Conservation (phyloP, 2,329 filamentous ascomycete genomes). For the Pyrenophora teres region DNA sequence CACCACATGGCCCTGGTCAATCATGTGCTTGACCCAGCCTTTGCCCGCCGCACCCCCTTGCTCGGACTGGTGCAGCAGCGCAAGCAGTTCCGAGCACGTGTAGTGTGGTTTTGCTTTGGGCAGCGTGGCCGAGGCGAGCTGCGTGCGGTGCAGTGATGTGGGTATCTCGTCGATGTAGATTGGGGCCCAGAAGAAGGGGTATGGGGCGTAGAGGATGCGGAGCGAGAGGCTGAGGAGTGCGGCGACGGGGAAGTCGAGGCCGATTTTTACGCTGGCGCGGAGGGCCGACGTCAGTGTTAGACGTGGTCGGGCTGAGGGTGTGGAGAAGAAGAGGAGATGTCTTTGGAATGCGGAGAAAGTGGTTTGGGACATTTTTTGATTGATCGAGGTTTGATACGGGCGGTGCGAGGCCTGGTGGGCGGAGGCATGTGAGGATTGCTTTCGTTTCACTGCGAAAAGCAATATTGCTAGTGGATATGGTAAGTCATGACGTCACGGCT, state of each 20-base stretch:
- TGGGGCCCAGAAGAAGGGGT: conserved; percentile 19
- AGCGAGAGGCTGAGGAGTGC: conserved; percentile 25
- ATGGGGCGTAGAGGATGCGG: conserved; percentile 24
- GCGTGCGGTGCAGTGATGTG: conserved; percentile 20
- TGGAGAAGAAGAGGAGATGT: conserved; percentile 31
- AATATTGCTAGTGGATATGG: background rate
- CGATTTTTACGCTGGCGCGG: conserved; percentile 22
- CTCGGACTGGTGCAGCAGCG: background rate
- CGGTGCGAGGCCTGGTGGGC: too few species aligned
- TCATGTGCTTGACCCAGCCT: conserved; percentile 20
- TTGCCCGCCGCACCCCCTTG: conserved; percentile 4
- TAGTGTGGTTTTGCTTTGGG: conserved; percentile 16
- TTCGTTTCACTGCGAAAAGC: too few species aligned
- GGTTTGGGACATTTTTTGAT: conserved; percentile 13
- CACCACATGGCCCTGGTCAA: conserved; percentile 27
- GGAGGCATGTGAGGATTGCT: too few species aligned
- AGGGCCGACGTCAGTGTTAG: conserved; percentile 27
- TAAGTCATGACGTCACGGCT: too few species aligned
- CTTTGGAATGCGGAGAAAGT: conserved; percentile 27
- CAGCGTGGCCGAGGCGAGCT: conserved; percentile 16
- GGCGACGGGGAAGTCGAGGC: conserved; percentile 29
- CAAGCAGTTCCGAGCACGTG: conserved; percentile 25
- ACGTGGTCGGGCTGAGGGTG: conserved; percentile 22
- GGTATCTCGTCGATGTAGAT: conserved; percentile 28
- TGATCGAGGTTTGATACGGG: too few species aligned